Evolutionary conservation across 345 rosid species (phyloP).

Genomic region (Trapa bicornis): DNA sequence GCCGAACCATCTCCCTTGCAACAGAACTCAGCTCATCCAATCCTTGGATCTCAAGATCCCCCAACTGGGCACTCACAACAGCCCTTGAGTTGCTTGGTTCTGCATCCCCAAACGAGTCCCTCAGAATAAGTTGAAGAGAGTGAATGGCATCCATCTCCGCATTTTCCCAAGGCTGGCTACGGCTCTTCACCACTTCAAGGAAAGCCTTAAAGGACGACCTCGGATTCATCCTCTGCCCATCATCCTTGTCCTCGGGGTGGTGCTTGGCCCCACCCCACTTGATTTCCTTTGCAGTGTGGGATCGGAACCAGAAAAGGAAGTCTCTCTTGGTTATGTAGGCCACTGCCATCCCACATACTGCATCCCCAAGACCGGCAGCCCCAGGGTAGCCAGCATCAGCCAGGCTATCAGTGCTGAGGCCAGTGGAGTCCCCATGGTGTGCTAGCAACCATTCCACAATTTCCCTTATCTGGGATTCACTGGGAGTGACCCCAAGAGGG

Average conservation of each 20-base stretch:
- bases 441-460: slow-evolving; percentile 82
- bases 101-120: slow-evolving; percentile 75
- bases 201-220: slow-evolving; percentile 96
- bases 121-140: slow-evolving; percentile 88
- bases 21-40: slow-evolving; percentile 86
- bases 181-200: slow-evolving; percentile 93
- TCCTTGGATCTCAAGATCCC: slow-evolving; percentile 59
- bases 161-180: slow-evolving; percentile 87
- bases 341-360: slow-evolving; percentile 98
- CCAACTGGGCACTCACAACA: slow-evolving; percentile 32
- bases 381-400: slow-evolving; percentile 86
- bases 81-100: slow-evolving; percentile 70
- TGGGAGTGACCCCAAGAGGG: slow-evolving; percentile 75
- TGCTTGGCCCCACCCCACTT: slow-evolving; percentile 99
- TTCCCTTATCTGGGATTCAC: slow-evolving; percentile 69
- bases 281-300: slow-evolving; percentile 89
- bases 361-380: slow-evolving; percentile 80
- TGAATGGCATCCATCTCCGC: slow-evolving; percentile 99
- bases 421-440: slow-evolving; percentile 82
- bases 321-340: slow-evolving; percentile 75
- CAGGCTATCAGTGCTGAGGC: slow-evolving; percentile 88
- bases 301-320: slow-evolving; percentile 94
- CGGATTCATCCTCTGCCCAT: slow-evolving; percentile 93
- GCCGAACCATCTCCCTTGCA: slow-evolving; percentile 98
- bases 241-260: slow-evolving; percentile 93